Evolutionary conservation across 495 filamentous ascomycete species (phyloP), one percentile per base, ranked within the genome.

Genomic region (Lentithecium fluviatile): DNA sequence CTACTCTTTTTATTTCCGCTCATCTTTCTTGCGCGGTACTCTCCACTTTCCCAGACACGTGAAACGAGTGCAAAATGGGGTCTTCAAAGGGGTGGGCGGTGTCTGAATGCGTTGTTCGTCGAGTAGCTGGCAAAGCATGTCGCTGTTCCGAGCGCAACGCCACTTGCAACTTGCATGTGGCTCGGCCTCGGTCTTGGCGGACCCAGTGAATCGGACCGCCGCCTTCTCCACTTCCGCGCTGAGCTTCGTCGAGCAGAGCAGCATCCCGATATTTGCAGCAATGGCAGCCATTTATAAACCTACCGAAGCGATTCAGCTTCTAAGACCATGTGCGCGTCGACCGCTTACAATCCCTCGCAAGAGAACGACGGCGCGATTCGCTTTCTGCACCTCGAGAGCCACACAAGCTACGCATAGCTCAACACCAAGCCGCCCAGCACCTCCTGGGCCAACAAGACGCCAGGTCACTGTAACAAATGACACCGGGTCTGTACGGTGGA

Each of bases 401-500:
- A 19, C 48, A 21, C 85, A 85, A 69, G 81, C 83, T 52, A 84
- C 85, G 38, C 78, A 84, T 12, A 78, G 69, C 48, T 75, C 78
- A 48, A 60, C 58, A 0, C 37, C 37, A 15, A 67, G 29, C 15
- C 13, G 40, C 43, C 10, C 6, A 23, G 0, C 47, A 1, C n/a
- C 29, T 56, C 23, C 47, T 34, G 21, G 45, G 29, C 25, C 69
- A 52, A 20, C 65, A 46, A 48, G 65, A 54, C 58, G 45, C 58
- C 38, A 82, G 24, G 42, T 97, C 19, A 93, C 90, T 2, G 83
- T 93, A 0, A 80, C 88, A 64, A 92, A 88, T 62, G 91, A 96
- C 62, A 83, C 90, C 72, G 89, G 90, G 12, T 79, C 84, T 67
- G 85, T 93, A 11, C 81, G 83, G 40, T 97, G 94, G 94, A 74